A percentile compares a stretch with the other conserved stretches of the same genome.
Evolutionary conservation across 805 yeast genomes (phyloP).

Genomic region (Pichia cephalocereana): DNA sequence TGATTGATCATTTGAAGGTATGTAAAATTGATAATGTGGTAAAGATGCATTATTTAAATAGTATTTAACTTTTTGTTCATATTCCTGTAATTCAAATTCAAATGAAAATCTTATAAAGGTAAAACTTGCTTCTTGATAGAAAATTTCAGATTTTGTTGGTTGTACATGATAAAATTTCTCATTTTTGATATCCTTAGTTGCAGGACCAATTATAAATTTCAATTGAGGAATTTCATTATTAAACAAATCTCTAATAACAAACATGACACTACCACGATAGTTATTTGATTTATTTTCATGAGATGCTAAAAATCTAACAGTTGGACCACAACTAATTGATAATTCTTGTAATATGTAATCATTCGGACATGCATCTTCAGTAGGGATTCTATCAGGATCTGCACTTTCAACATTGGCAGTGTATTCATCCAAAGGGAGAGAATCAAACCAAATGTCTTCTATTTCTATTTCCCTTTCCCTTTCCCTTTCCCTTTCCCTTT

Average conservation of each 20-base stretch:
- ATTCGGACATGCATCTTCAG: conserved; percentile 12
- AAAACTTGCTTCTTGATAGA: conserved; percentile 35
- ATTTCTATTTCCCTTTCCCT: no score
- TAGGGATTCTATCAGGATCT: conserved; percentile 14
- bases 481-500: no score
- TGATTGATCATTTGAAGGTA: conserved; percentile 56
- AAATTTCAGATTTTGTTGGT: conserved; percentile 26
- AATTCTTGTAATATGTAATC: conserved; percentile 21
- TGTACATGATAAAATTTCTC: conserved; percentile 24
- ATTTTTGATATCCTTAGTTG: conserved; percentile 9
- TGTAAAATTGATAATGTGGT: conserved; percentile 47
- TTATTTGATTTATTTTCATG: conserved; percentile 37
- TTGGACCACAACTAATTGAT: conserved; percentile 69
- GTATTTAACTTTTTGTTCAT: conserved; percentile 60
- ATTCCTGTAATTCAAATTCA: conserved; percentile 34
- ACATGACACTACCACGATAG: conserved; percentile 61
- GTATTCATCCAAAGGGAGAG: conserved; percentile 22
- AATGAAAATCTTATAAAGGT: conserved; percentile 62
- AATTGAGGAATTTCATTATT: conserved; percentile 11
- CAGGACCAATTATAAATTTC: conserved; percentile 30
- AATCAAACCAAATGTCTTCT: conserved; percentile 19
- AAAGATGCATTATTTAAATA: conserved; percentile 37
- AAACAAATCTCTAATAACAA: conserved; percentile 43
- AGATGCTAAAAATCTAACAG: conserved; percentile 57
- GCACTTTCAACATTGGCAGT: conserved; percentile 12